Evolutionary conservation across 139 green algal genomes (phyloP).

Genomic region (Yamagishiella unicocca): DNA sequence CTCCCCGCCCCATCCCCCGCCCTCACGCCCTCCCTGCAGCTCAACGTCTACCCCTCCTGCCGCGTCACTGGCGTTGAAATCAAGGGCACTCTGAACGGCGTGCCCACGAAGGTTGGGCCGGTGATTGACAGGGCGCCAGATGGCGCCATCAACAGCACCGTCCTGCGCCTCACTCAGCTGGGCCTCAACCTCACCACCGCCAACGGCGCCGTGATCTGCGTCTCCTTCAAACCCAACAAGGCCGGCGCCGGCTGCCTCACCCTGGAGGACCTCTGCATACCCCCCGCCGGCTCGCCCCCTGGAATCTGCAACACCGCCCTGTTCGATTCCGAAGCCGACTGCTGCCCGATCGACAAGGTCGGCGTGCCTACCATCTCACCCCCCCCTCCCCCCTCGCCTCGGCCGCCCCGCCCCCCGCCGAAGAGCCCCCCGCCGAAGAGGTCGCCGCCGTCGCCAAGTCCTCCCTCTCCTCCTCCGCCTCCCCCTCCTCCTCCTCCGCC

Average conservation of each 20-base stretch:
- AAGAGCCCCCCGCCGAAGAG: neutral
- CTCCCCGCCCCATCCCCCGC: neutral
- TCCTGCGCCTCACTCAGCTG: slow-evolving; percentile 19
- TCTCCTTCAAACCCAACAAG: neutral
- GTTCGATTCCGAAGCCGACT: neutral
- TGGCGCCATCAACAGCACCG: neutral
- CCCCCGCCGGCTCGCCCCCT: neutral
- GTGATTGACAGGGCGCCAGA: neutral
- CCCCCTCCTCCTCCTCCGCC: no score
- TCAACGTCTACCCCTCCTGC: slow-evolving; percentile 16
- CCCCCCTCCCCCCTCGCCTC: no score
- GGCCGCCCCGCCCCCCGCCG: no score
- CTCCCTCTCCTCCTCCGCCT: neutral
- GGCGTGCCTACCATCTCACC: no score
- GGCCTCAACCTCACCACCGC: slow-evolving; percentile 5
- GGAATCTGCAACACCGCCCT: neutral
- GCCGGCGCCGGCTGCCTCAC: slow-evolving; percentile 5
- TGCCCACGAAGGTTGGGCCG: neutral
- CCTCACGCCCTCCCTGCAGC: neutral
- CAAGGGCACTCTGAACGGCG: slow-evolving; percentile 8
- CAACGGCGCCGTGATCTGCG: slow-evolving; percentile 17
- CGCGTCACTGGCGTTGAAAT: neutral
- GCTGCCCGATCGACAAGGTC: slow-evolving; percentile 12
- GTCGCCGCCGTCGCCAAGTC: neutral
- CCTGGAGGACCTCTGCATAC: neutral